A percentile compares a stretch with the other conserved stretches of the same genome.
phyloP scores from a whole-genome alignment of 768 basidiomycete genomes.

The Asterophora parasitica region DNA sequence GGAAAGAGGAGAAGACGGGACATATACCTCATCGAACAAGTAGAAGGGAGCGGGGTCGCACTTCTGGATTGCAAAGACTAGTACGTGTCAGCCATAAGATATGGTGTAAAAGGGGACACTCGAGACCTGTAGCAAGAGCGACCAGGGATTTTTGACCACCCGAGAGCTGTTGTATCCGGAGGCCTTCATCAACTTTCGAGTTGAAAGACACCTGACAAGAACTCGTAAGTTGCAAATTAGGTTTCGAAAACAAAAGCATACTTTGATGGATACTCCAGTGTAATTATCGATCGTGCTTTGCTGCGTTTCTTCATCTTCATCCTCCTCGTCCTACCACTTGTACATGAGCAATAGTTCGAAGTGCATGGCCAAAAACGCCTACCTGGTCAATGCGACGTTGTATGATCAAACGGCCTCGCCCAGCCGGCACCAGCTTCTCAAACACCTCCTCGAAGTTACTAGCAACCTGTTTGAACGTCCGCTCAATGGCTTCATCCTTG shows the following conservation, averaged over 20 bases:
- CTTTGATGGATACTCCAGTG: constrained; percentile 95
- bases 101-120: not conserved
- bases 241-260: constrained; percentile 19
- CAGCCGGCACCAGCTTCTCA: constrained; percentile 92
- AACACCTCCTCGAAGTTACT: constrained; percentile 97
- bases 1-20: not conserved
- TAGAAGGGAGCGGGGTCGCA: constrained; percentile 99
- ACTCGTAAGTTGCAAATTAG: not conserved
- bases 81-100: not conserved
- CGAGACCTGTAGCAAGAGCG: constrained; percentile 81
- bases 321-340: constrained; percentile 59
- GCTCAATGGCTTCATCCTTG: constrained; percentile 97
- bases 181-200: constrained; percentile 94
- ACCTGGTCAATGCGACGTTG: constrained; percentile 87
- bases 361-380: constrained; percentile 10
- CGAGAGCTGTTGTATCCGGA: constrained; percentile 93
- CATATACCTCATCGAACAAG: constrained; percentile 91
- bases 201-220: constrained; percentile 87
- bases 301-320: constrained; percentile 73
- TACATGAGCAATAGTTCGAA: not conserved
- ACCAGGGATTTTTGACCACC: constrained; percentile 98
- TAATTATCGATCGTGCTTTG: constrained; percentile 87
- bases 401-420: constrained; percentile 87
- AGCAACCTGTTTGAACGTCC: constrained; percentile 97
- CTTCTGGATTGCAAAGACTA: constrained; percentile 98